phyloP scores from a whole-genome alignment of 768 basidiomycete species.

The Tulasnella calospora region DNA sequence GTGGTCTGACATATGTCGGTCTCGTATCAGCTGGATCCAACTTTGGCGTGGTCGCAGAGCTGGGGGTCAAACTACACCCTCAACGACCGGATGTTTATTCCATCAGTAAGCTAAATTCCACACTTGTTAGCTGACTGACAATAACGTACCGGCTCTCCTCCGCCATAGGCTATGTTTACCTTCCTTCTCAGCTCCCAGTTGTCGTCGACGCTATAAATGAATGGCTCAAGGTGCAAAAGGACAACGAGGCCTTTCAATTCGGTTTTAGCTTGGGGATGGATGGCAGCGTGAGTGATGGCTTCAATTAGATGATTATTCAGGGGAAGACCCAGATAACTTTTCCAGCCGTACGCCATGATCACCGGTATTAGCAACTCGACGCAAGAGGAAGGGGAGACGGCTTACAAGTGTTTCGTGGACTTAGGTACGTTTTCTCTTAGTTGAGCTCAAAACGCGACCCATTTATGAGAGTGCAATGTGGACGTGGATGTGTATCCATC shows the following conservation, averaged over 20 bases:
- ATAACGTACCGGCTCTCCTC: background rate
- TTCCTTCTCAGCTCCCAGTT: conserved; percentile 9
- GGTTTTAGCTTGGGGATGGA: background rate
- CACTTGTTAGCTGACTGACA: background rate
- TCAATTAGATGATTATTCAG: too few species aligned
- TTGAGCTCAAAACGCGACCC: background rate
- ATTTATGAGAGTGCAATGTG: background rate
- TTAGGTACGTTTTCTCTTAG: background rate
- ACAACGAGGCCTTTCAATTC: background rate
- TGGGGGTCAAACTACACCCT: conserved; percentile 1
- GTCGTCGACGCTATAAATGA: background rate
- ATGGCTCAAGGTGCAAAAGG: conserved; percentile 12
- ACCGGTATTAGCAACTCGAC: background rate
- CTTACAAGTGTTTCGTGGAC: background rate
- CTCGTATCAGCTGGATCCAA: conserved; percentile 13
- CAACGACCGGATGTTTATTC: conserved; percentile 12
- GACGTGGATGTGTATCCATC: too few species aligned
- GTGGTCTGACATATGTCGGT: background rate
- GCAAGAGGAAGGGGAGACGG: conserved; percentile 2
- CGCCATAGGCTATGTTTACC: background rate
- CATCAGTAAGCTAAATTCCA: background rate
- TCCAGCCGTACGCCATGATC: background rate
- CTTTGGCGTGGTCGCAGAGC: conserved; percentile 14
- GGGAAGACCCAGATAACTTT: too few species aligned
- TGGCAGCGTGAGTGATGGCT: conserved; percentile 1